Conservation (phyloP, 2,329 filamentous ascomycete species). For the Beauveria australis region DNA sequence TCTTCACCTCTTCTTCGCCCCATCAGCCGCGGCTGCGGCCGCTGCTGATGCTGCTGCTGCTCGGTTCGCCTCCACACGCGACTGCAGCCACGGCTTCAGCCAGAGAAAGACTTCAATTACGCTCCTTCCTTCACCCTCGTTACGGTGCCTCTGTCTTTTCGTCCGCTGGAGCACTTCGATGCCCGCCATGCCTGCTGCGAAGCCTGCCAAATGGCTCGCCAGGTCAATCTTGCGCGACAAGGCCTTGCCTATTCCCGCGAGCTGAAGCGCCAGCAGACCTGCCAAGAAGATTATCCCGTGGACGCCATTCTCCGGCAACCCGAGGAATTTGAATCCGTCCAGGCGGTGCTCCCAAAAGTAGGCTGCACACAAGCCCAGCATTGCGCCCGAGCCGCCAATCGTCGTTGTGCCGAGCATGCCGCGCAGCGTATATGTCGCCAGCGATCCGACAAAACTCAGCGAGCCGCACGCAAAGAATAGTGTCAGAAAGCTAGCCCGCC, state of each 20-base stretch:
- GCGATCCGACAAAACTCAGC: slow-evolving; percentile 49
- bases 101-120: slow-evolving; percentile 10
- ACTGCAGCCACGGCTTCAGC: neutral
- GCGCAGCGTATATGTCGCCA: slow-evolving; percentile 41
- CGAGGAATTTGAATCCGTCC: slow-evolving; percentile 50
- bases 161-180: slow-evolving; percentile 25
- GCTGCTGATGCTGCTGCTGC: neutral
- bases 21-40: neutral
- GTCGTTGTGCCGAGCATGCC: slow-evolving; percentile 40
- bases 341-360: slow-evolving; percentile 52
- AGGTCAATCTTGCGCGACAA: slow-evolving; percentile 38
- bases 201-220: slow-evolving; percentile 44
- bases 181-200: slow-evolving; percentile 38
- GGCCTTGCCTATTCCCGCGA: slow-evolving; percentile 37
- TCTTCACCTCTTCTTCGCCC: neutral
- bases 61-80: neutral
- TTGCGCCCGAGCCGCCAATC: slow-evolving; percentile 59
- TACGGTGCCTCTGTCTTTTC: slow-evolving; percentile 1
- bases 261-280: slow-evolving; percentile 41
- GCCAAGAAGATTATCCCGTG: slow-evolving; percentile 47
- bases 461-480: slow-evolving; percentile 54
- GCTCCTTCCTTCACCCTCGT: slow-evolving; percentile 12
- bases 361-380: slow-evolving; percentile 52
- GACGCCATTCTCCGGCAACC: slow-evolving; percentile 48
- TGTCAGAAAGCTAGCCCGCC: slow-evolving; percentile 60